phyloP scores from a whole-genome alignment of 805 yeast genomes.

The Wickerhamomyces chaumierensis region DNA sequence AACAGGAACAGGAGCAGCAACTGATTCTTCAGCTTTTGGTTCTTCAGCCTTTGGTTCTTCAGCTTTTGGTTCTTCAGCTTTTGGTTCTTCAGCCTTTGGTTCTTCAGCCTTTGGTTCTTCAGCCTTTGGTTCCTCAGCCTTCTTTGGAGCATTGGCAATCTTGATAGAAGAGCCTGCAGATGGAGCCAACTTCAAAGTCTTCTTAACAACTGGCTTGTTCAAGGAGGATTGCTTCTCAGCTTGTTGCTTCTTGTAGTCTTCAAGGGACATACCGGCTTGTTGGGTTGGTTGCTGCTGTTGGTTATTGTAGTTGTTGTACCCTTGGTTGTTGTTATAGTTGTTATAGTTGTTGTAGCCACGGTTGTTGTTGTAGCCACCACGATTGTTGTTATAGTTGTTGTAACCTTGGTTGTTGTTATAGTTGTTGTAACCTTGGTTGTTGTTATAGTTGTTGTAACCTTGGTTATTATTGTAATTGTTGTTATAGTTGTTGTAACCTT shows the following conservation, averaged over 20 bases:
- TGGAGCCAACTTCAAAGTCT: constrained; percentile 57
- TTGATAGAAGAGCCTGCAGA: constrained; percentile 57
- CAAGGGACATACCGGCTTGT: constrained; percentile 59
- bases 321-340: constrained; percentile 18
- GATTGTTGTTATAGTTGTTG: constrained; percentile 7
- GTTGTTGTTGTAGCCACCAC: constrained; percentile 4
- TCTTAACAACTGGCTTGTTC: constrained; percentile 16
- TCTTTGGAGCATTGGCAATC: constrained; percentile 40
- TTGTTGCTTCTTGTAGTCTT: constrained; percentile 63
- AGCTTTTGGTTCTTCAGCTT: too few species aligned
- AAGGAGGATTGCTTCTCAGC: constrained; percentile 24
- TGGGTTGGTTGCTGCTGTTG: constrained; percentile 17
- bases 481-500: constrained; percentile 7
- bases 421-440: constrained; percentile 9
- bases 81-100: constrained; percentile 6
- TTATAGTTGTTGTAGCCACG: constrained; percentile 14
- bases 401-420: constrained; percentile 9
- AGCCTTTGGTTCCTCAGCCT: constrained; percentile 15
- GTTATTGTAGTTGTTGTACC: constrained; percentile 9
- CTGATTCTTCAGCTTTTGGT: too few species aligned
- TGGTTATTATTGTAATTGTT: constrained; percentile 7
- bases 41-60: constrained; percentile 12
- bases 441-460: constrained; percentile 3
- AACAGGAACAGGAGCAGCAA: constrained; percentile 13
- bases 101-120: constrained; percentile 20